Evolutionary conservation across 352 stramenopile species (phyloP), one percentile per base, ranked within the genome.

Genomic region (Lagenidium giganteum): DNA sequence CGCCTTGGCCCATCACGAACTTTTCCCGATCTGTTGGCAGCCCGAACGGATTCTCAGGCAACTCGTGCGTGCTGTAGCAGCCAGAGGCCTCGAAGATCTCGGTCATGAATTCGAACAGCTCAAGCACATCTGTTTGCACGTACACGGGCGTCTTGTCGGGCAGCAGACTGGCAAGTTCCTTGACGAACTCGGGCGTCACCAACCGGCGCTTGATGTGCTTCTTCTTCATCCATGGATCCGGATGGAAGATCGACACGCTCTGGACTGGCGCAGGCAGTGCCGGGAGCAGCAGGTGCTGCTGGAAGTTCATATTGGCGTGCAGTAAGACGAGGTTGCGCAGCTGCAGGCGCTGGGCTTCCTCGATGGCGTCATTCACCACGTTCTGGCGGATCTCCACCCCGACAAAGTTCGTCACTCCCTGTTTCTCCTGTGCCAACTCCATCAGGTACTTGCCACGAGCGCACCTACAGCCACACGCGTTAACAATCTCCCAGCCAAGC

Each of bases 201-300:
- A 94, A 57, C 33, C 83, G 68, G 21, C 83, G 69, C 59, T 94
- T 94, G 24, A 87, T 42, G 57, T 94, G 83, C 44, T 71, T 67
- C 47, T 93, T 94, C 58, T 94, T 94, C 70, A 92, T 87, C 83
- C 83, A 94, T 56, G 83, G 83, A 23, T 94, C 83, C 20, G 83
- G 83, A 47, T 94, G 80, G 51, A 93, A 90, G 47, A 94, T 94
- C 32, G 83, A 94, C 3, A 94, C 79, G 49, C 83, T 93, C 22
- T 50, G 43, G 30, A 90, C 53, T 0, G 51, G 53, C 8, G 48
- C 63, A 5, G 78, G 72, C 26, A 94, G 42, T 20, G 75, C 83
- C 24, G 64, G 57, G 37, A 94, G 37, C 47, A 94, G 43, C 31
- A 56, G 57, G 3, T 39, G 24, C 50, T 87, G 70, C 35, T 94